Evolutionary conservation across 192 early-diverging fungal genomes (phyloP).

Genomic region (Borealophlyctis nickersoniae): DNA sequence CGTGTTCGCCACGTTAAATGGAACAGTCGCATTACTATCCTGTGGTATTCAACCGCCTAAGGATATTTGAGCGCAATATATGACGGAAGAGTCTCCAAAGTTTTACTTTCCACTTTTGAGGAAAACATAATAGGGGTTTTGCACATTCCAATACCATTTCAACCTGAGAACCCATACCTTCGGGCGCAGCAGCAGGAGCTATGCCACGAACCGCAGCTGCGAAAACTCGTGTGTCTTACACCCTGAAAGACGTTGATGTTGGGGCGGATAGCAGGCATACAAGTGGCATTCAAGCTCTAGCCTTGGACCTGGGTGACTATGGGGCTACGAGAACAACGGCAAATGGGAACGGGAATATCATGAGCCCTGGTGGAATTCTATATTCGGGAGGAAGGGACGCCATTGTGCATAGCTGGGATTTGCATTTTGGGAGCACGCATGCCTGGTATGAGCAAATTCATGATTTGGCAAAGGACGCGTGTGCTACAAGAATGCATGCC

Average conservation of each 20-base stretch:
- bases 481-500: slow-evolving; percentile 16
- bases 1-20: too few species aligned
- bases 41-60: too few species aligned
- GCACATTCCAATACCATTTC: too few species aligned
- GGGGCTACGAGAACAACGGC: not conserved
- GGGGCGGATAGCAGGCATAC: slow-evolving; percentile 18
- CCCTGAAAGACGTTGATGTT: slow-evolving; percentile 24
- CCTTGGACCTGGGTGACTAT: slow-evolving; percentile 52
- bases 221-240: slow-evolving; percentile 34
- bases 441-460: slow-evolving; percentile 23
- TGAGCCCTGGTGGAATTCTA: slow-evolving; percentile 55
- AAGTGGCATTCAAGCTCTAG: slow-evolving; percentile 79
- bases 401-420: slow-evolving; percentile 81
- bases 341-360: slow-evolving; percentile 19
- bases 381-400: slow-evolving; percentile 90
- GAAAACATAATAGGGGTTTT: too few species aligned
- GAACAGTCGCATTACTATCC: too few species aligned
- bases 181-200: too few species aligned
- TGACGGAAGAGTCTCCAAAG: too few species aligned
- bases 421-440: too few species aligned
- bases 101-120: too few species aligned
- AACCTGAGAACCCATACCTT: too few species aligned
- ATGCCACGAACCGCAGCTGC: too few species aligned
- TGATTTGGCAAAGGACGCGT: slow-evolving; percentile 15
- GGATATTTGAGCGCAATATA: too few species aligned